Conservation (phyloP, 768 basidiomycete species). For the Cystofilobasidium bisporidii region DNA sequence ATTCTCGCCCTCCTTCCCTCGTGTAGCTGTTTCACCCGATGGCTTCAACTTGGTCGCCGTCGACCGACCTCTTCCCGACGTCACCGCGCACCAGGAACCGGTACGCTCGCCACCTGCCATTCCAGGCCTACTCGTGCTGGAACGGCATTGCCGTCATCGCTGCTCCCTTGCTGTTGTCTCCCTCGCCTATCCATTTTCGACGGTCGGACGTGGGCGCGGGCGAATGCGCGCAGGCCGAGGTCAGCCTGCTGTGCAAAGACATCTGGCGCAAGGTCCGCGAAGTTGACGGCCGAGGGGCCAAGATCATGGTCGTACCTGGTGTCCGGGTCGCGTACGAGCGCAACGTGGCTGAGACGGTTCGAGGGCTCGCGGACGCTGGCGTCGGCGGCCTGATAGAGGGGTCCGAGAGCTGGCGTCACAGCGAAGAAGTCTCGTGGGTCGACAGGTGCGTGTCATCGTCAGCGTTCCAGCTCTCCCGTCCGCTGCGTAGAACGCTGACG, state of each 20-base stretch:
- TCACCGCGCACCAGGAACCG: constrained; percentile 32
- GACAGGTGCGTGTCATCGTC: constrained; percentile 3
- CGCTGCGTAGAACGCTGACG: too few relatives aligned
- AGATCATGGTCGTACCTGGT: constrained; percentile 23
- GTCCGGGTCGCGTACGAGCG: constrained; percentile 26
- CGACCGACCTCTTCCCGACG: constrained; percentile 35
- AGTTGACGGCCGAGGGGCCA: not conserved
- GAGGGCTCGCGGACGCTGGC: not conserved
- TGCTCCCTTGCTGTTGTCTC: not conserved
- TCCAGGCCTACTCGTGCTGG: constrained; percentile 27
- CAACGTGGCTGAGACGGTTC: constrained; percentile 20
- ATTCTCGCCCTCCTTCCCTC: not conserved
- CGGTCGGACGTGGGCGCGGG: constrained; percentile 3
- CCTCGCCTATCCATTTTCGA: constrained; percentile 13
- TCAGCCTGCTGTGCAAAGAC: constrained; percentile 24
- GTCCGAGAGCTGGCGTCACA: not conserved
- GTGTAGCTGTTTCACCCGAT: constrained; percentile 18
- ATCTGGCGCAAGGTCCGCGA: constrained; percentile 9
- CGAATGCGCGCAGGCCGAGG: constrained; percentile 27
- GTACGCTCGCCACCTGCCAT: constrained; percentile 32
- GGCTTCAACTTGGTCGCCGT: constrained; percentile 13
- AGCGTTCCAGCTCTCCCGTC: too few relatives aligned
- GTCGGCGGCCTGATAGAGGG: constrained; percentile 11
- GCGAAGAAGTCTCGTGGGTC: constrained; percentile 11
- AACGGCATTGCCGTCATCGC: constrained; percentile 25